Evolutionary conservation across 352 stramenopile species (phyloP).

Genomic region (Vaucheria bursata): DNA sequence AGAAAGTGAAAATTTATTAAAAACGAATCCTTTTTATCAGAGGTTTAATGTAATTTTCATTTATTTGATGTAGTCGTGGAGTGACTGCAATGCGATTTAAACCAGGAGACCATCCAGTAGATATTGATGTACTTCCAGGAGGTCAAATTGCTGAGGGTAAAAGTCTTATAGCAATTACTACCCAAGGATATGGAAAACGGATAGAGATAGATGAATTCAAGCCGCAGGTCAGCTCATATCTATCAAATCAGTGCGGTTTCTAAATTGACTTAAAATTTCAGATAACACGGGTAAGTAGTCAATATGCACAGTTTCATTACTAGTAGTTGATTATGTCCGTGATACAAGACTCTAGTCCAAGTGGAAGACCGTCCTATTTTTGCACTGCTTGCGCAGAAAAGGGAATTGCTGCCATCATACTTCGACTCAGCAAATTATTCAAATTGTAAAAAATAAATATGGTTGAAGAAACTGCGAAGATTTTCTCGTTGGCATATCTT

Average conservation of each 20-base stretch:
- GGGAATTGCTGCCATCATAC: not conserved
- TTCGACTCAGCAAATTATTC: not conserved
- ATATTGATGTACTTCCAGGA: slow-evolving; percentile 57
- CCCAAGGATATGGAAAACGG: slow-evolving; percentile 64
- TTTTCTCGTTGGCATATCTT: no score
- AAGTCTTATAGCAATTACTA: slow-evolving; percentile 62
- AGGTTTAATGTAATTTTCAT: no score
- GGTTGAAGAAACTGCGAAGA: no score
- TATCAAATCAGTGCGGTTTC: no score
- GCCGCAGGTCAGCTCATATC: slow-evolving; percentile 34
- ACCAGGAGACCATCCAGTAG: slow-evolving; percentile 61
- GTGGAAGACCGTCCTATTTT: not conserved
- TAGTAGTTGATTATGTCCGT: not conserved
- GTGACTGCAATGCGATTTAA: slow-evolving; percentile 63
- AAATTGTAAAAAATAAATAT: no score
- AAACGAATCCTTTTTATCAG: no score
- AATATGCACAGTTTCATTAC: not conserved
- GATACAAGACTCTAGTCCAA: not conserved
- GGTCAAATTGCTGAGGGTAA: slow-evolving; percentile 36
- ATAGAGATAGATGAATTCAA: slow-evolving; percentile 61
- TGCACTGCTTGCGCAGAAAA: not conserved
- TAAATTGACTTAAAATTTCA: no score
- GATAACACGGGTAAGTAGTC: not conserved
- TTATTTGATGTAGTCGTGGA: slow-evolving; percentile 48
- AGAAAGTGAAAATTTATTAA: no score